These are phyloP conservation scores for Xylariaceae sp. DNA, from an alignment of 2,329 filamentous ascomycete species.

Conservation along the genomic window DNA sequence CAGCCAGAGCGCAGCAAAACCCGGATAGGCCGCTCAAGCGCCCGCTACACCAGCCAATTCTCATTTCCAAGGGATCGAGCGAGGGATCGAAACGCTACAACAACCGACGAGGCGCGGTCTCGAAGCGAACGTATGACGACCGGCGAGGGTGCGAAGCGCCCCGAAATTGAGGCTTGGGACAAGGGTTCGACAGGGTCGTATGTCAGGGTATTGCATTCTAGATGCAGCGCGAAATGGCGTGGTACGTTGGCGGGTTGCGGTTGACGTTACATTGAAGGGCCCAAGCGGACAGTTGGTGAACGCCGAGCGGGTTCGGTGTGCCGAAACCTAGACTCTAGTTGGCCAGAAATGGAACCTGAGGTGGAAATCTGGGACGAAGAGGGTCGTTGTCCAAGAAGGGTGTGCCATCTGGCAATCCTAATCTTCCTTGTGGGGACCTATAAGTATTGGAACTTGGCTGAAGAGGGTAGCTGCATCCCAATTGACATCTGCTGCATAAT, in stretches of 20 bases:
- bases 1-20: slow-evolving; percentile 44
- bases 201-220: slow-evolving; percentile 15
- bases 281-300: slow-evolving; percentile 24
- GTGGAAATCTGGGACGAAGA: slow-evolving; percentile 30
- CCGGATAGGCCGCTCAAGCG: slow-evolving; percentile 51
- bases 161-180: slow-evolving; percentile 26
- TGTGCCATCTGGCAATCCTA: slow-evolving; percentile 45
- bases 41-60: slow-evolving; percentile 53
- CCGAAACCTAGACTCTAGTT: slow-evolving; percentile 17
- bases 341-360: slow-evolving; percentile 27
- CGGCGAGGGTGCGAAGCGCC: slow-evolving; percentile 28
- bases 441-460: slow-evolving; percentile 35
- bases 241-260: slow-evolving; percentile 20
- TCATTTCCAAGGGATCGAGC: slow-evolving; percentile 43
- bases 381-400: slow-evolving; percentile 40
- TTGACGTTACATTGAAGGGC: slow-evolving; percentile 20
- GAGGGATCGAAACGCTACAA: slow-evolving; percentile 36
- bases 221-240: slow-evolving; percentile 20
- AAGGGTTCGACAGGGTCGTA: slow-evolving; percentile 16
- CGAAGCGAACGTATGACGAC: slow-evolving; percentile 32
- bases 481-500: slow-evolving; percentile 23
- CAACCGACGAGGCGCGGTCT: slow-evolving; percentile 33
- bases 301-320: slow-evolving; percentile 25
- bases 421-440: slow-evolving; percentile 37
- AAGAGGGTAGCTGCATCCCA: slow-evolving; percentile 32